Percentiles rank a stretch among this genome's conserved stretches.
Conservation (phyloP, 2,329 filamentous ascomycete species). For the Elsinoe perseae region DNA sequence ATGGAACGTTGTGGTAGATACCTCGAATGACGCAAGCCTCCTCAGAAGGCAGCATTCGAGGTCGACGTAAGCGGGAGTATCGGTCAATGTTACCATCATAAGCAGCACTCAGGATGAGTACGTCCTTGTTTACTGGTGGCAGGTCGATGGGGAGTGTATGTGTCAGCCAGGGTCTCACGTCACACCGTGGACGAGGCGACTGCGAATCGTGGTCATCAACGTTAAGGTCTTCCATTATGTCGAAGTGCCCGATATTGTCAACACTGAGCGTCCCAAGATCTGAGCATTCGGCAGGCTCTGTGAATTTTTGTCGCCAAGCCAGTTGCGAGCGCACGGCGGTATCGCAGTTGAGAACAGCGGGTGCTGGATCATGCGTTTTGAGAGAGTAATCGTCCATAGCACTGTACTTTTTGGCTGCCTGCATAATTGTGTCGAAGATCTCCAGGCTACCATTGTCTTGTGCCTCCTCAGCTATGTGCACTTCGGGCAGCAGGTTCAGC, state of each 20-base stretch:
- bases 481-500: conserved; percentile 34
- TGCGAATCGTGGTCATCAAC: conserved; percentile 19
- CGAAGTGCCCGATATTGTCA: conserved; percentile 20
- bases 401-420: conserved; percentile 22
- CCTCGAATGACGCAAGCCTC: conserved; percentile 27
- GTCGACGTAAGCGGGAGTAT: conserved; percentile 32
- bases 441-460: conserved; percentile 24
- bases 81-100: conserved; percentile 36
- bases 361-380: background rate
- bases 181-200: conserved; percentile 16
- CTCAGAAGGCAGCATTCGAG: conserved; percentile 25
- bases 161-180: conserved; percentile 23
- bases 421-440: conserved; percentile 27
- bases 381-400: conserved; percentile 35
- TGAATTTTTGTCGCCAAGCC: conserved; percentile 18
- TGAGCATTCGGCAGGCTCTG: background rate
- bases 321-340: conserved; percentile 28
- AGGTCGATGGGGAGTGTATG: conserved; percentile 32
- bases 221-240: conserved; percentile 29
- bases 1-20: conserved; percentile 34
- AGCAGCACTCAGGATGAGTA: conserved; percentile 34
- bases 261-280: background rate
- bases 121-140: conserved; percentile 33
- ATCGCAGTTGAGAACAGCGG: conserved; percentile 30
- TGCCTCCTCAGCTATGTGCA: conserved; percentile 37